Evolutionary conservation across 176 grass and related monocot species (phyloP).

Genomic region (Musa schizocarpa): DNA sequence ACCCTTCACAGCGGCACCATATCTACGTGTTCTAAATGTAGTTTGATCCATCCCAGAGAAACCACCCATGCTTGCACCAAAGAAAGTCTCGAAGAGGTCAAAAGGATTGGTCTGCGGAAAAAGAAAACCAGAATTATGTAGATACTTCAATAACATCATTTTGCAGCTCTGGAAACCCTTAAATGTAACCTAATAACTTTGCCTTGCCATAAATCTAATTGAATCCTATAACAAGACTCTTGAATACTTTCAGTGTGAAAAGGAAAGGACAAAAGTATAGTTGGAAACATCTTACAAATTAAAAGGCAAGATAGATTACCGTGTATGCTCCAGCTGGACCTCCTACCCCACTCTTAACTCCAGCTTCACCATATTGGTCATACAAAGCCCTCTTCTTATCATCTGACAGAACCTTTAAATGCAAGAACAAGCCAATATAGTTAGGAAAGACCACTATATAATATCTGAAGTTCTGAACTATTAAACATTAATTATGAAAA

Average conservation of each 20-base stretch:
- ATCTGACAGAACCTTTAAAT: slow-evolving; percentile 87
- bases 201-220: neutral
- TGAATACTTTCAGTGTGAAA: neutral
- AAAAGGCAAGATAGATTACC: slow-evolving; percentile 29
- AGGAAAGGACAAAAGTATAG: slow-evolving; percentile 1
- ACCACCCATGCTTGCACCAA: slow-evolving; percentile 85
- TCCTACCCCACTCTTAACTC: slow-evolving; percentile 84
- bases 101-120: slow-evolving; percentile 81
- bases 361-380: slow-evolving; percentile 98
- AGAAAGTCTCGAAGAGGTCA: slow-evolving; percentile 95
- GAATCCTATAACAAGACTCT: neutral
- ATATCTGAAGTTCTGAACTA: neutral
- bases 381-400: slow-evolving; percentile 90
- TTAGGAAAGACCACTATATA: neutral
- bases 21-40: slow-evolving; percentile 67
- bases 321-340: slow-evolving; percentile 81
- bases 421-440: neutral
- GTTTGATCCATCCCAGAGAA: slow-evolving; percentile 87
- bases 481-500: neutral
- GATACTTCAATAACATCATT: neutral
- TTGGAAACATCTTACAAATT: neutral
- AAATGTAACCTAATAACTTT: neutral
- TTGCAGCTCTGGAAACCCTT: neutral
- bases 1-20: slow-evolving; percentile 58
- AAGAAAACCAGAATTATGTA: slow-evolving; percentile 10